phyloP scores from a whole-genome alignment of 139 green algal genomes.

The Diplosphaera chodatii region DNA sequence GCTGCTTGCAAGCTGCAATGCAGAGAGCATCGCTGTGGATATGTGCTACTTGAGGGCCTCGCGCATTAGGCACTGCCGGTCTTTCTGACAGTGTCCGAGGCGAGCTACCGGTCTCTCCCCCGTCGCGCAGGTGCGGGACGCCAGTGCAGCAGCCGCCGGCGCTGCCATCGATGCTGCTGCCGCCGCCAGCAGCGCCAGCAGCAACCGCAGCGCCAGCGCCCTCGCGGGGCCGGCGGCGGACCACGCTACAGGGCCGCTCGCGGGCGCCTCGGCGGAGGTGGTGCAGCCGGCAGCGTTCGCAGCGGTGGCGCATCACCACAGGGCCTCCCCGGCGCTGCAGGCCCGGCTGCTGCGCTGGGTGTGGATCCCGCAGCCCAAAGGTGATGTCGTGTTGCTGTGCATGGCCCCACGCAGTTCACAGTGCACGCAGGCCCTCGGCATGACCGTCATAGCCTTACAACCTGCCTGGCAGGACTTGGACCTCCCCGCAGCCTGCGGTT shows the following conservation, averaged over 20 bases:
- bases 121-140: slow-evolving; percentile 8
- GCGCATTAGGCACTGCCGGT: too few relatives aligned
- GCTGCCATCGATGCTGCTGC: neutral
- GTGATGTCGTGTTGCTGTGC: neutral
- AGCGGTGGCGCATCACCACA: slow-evolving; percentile 21
- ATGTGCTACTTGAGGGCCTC: neutral
- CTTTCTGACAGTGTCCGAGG: too few relatives aligned
- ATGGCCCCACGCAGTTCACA: too few relatives aligned
- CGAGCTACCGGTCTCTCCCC: too few relatives aligned
- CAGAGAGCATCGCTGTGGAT: neutral
- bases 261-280: slow-evolving; percentile 27
- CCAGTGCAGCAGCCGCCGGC: neutral
- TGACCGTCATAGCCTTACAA: too few relatives aligned
- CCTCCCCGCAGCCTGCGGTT: too few relatives aligned
- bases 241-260: neutral
- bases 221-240: neutral
- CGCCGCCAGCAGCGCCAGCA: too few relatives aligned
- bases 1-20: too few relatives aligned
- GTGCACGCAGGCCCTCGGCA: too few relatives aligned
- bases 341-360: slow-evolving; percentile 11
- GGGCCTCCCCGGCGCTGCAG: slow-evolving; percentile 13
- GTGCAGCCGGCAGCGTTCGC: slow-evolving; percentile 29
- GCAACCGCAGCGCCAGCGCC: too few relatives aligned
- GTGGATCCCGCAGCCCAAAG: neutral
- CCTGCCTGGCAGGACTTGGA: too few relatives aligned